Base-by-base conservation (phyloP, 2,329 filamentous ascomycete genomes). In the Neophaeococcomyces aloes region DNA sequence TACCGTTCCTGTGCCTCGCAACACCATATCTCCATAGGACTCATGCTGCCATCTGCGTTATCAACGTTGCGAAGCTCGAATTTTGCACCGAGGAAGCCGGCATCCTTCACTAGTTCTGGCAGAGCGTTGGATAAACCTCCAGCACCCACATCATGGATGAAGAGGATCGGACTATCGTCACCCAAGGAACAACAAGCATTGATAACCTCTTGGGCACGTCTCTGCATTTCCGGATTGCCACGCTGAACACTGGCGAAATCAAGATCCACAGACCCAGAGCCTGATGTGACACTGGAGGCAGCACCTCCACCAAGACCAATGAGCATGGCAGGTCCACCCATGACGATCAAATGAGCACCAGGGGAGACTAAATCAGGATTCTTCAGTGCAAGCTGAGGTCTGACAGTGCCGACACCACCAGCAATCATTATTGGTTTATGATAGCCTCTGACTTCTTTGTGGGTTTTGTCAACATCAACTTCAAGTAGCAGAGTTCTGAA, bases 371-470 rank as follows among this genome's bases (percentile, higher is more conserved):
- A 72, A 10, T 76, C 72, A 7, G 81, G 77, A 49, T 84, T 76
- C 67, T 98, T 98, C 47, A 95, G 72, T 2, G 91, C 89, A 59
- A 94, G 85, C 56, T 89, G 81, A 11, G 91, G 89, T 46, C 91
- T 72, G 23, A 96, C 89, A 4, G 85, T 94, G 38, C 91, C 91
- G 29, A 96, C 78, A 59, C 91, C 91, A 59, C 91, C 91, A 49
- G 91, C 91, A 66, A 98, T 86, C 86, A 95, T 94, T 62, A 94
- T 95, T 7, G 91, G 91, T 69, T 98, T 98, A 66, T 96, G 91
- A 61, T 94, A 98, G 18, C 91, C 91, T 54, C 89, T 76, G 58
- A 86, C 75, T 53, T 94, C 86, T 15, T 72, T 72, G 48, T 74
- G 69, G 31, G 75, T 76, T 44, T 76, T 71, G 34, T 70, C 72